Evolutionary conservation across 2,329 filamentous ascomycete species (phyloP).

Genomic region (Pseudogymnoascus sp.): DNA sequence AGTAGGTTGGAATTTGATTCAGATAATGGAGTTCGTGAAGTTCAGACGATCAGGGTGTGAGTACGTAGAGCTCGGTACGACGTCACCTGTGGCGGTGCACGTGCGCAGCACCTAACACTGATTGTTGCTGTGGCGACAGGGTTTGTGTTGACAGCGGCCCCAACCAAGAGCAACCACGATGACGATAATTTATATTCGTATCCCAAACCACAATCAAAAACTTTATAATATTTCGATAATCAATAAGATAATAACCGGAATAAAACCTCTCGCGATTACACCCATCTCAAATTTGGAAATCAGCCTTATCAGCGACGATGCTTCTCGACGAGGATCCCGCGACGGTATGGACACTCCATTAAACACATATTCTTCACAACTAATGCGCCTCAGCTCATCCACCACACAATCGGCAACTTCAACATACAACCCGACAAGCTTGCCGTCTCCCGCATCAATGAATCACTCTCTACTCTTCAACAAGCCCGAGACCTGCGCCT

Average conservation of each 20-base stretch:
- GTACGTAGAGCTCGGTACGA: conserved; percentile 6
- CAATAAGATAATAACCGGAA: not conserved
- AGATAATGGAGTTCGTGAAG: not conserved
- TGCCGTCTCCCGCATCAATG: conserved; percentile 73
- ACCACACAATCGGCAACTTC: conserved; percentile 89
- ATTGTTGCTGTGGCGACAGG: conserved; percentile 13
- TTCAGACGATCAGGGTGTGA: conserved; percentile 2
- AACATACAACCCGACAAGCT: conserved; percentile 84
- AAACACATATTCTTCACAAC: conserved; percentile 6
- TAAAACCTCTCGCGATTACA: not conserved
- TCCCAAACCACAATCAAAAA: not conserved
- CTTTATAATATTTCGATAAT: not conserved
- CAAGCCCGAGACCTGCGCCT: conserved; percentile 75
- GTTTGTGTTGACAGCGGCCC: not conserved
- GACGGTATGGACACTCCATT: conserved; percentile 48
- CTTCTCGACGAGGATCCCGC: conserved; percentile 90
- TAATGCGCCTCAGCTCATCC: conserved; percentile 60
- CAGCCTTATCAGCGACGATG: conserved; percentile 51
- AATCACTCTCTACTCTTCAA: conserved; percentile 75
- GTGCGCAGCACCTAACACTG: not conserved
- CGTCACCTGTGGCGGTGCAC: conserved; percentile 15
- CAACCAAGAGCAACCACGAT: not conserved
- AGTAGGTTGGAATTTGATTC: conserved; percentile 7
- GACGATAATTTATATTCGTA: not conserved
- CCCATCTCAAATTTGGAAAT: not conserved